Percentiles rank a stretch among this genome's conserved stretches.
phyloP scores from a whole-genome alignment of 176 grass and related monocot species.

The Avena atlantica region DNA sequence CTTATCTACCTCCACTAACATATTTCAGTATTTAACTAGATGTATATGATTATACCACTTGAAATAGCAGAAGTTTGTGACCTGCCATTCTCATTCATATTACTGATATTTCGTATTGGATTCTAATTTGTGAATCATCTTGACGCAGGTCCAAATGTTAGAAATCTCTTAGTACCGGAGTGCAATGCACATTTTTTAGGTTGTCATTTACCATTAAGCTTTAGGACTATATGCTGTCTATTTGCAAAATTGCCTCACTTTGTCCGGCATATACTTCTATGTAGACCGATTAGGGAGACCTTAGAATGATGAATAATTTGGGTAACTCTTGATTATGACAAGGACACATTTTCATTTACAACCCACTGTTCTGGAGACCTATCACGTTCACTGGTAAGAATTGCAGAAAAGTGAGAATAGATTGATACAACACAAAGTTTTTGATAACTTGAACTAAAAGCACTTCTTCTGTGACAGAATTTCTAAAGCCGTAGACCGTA shows the following conservation, averaged over 20 bases:
- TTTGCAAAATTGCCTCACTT: constrained; percentile 4
- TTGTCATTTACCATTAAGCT: not conserved
- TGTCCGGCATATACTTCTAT: not conserved
- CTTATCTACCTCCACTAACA: not conserved
- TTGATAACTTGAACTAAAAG: constrained; percentile 37
- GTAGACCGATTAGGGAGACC: not conserved
- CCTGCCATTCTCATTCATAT: not conserved
- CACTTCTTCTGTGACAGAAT: constrained; percentile 33
- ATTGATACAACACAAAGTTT: constrained; percentile 37
- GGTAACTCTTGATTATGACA: constrained; percentile 8
- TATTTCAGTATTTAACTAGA: not conserved
- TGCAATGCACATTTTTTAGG: not conserved
- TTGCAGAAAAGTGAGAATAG: constrained; percentile 11
- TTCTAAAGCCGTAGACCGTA: constrained; percentile 49
- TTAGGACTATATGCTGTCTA: not conserved
- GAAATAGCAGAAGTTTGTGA: constrained; percentile 21
- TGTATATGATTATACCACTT: not conserved
- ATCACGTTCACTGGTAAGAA: constrained; percentile 35
- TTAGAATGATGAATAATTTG: not conserved
- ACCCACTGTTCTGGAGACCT: constrained; percentile 27
- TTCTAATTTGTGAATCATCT: constrained; percentile 27
- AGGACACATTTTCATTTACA: constrained; percentile 44
- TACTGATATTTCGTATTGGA: not conserved
- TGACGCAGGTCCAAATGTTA: constrained; percentile 5
- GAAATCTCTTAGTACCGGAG: not conserved